phyloP scores from a whole-genome alignment of 2,329 filamentous ascomycete species.

The Exophiala sideris region DNA sequence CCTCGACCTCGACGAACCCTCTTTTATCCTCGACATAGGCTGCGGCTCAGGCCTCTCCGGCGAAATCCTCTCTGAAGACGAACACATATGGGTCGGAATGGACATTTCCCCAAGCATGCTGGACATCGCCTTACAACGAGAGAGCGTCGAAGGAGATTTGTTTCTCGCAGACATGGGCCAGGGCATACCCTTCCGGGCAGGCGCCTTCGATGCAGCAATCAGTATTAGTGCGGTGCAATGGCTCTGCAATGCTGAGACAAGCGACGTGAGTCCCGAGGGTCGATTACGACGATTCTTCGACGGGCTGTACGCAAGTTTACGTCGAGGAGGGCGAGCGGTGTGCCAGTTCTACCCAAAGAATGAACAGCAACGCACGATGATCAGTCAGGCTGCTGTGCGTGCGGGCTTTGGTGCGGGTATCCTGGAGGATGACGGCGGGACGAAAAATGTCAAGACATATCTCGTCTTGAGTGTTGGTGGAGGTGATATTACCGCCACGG shows the following conservation, averaged over 20 bases:
- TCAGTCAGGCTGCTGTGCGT: conserved; percentile 81
- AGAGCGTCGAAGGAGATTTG: conserved; percentile 87
- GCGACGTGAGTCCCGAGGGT: conserved; percentile 66
- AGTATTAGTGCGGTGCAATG: conserved; percentile 96
- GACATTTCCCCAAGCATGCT: conserved; percentile 95
- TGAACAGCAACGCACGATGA: conserved; percentile 85
- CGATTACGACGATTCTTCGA: conserved; percentile 85
- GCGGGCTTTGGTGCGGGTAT: conserved; percentile 95
- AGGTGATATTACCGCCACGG: conserved; percentile 86
- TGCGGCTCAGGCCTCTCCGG: conserved; percentile 93
- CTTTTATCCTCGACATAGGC: conserved; percentile 91
- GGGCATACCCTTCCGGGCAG: conserved; percentile 87
- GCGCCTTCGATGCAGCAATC: conserved; percentile 90
- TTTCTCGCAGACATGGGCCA: conserved; percentile 93
- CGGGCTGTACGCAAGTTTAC: conserved; percentile 78
- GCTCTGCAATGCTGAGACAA: conserved; percentile 85
- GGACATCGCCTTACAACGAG: conserved; percentile 81
- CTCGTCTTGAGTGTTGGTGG: conserved; percentile 86
- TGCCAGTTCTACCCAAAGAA: conserved; percentile 99
- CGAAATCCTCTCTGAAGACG: conserved; percentile 81
- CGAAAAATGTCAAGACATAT: conserved; percentile 96
- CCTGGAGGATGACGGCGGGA: conserved; percentile 90
- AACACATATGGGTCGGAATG: conserved; percentile 96
- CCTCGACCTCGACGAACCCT: conserved; percentile 73
- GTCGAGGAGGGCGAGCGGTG: conserved; percentile 81